phyloP scores from a whole-genome alignment of 331 rosid genomes.

The Quercus phellos region DNA sequence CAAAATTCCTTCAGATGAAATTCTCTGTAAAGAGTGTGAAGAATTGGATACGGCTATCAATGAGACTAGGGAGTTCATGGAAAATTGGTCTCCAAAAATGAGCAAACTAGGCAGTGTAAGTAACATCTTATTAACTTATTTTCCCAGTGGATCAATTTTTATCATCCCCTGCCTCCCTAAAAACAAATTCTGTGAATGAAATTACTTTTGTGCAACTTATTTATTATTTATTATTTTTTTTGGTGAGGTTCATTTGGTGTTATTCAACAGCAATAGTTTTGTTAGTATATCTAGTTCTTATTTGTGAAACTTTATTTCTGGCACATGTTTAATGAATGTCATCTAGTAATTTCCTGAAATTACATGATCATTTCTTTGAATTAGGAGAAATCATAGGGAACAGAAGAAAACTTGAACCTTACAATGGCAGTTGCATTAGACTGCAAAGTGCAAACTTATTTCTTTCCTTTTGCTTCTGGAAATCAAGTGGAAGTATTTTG shows the following conservation, averaged over 20 bases:
- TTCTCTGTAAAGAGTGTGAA: conserved; percentile 56
- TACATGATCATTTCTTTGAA: not conserved
- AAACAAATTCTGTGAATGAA: too few species aligned
- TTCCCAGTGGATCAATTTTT: not conserved
- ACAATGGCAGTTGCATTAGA: not conserved
- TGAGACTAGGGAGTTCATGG: conserved; percentile 69
- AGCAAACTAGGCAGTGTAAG: conserved; percentile 79
- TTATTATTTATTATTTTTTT: too few species aligned
- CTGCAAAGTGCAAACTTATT: not conserved
- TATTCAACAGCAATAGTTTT: not conserved
- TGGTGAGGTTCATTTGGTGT: too few species aligned
- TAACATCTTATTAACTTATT: not conserved
- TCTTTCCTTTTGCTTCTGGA: not conserved
- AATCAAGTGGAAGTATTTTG: not conserved
- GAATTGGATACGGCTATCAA: conserved; percentile 58
- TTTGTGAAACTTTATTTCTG: not conserved
- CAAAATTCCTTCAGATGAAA: conserved; percentile 41
- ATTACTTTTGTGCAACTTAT: too few species aligned
- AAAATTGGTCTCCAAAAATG: conserved; percentile 72
- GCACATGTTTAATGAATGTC: not conserved
- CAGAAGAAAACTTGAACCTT: not conserved
- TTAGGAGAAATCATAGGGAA: not conserved
- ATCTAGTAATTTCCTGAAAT: not conserved
- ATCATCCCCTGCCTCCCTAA: too few species aligned
- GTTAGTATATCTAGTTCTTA: not conserved